These are phyloP conservation scores for Pelargonium fulgidum DNA, from an alignment of 441 rosid genomes.

Conservation along the genomic window DNA sequence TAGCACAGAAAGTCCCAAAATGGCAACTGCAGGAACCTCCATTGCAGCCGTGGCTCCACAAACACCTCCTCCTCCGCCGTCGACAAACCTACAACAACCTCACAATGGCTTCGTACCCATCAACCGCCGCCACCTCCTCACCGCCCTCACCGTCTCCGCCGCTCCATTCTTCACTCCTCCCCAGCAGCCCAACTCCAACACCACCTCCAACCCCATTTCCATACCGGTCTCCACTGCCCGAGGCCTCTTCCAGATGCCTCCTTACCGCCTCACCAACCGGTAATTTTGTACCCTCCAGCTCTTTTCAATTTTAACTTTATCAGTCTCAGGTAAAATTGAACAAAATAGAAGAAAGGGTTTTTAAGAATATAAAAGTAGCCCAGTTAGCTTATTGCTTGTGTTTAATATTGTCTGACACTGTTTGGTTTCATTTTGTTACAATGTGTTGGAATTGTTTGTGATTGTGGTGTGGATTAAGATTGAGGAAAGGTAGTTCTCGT, in stretches of 20 bases:
- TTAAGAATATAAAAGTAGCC: not conserved
- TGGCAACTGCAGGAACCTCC: slow-evolving; percentile 21
- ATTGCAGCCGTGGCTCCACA: slow-evolving; percentile 9
- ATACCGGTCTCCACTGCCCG: slow-evolving; percentile 36
- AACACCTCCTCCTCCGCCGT: slow-evolving; percentile 18
- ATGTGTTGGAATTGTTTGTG: not conserved
- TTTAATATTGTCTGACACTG: not conserved
- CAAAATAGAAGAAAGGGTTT: not conserved
- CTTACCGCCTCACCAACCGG: slow-evolving; percentile 52
- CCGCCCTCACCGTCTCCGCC: slow-evolving; percentile 34
- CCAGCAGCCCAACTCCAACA: slow-evolving; percentile 11
- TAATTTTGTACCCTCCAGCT: slow-evolving; percentile 16
- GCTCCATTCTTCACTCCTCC: slow-evolving; percentile 21
- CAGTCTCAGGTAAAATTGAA: not conserved
- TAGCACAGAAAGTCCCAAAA: slow-evolving; percentile 16
- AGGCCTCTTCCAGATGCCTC: slow-evolving; percentile 74
- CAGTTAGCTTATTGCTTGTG: not conserved
- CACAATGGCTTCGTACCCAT: slow-evolving; percentile 19
- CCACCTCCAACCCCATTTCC: slow-evolving; percentile 4
- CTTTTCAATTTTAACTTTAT: not conserved
- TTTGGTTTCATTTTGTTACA: slow-evolving; percentile 6
- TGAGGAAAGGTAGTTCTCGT: too few species aligned
- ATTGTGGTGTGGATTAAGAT: not conserved
- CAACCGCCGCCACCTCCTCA: slow-evolving; percentile 45
- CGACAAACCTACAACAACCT: slow-evolving; percentile 13